Conservation (phyloP, 805 yeast genomes). For the Nakazawaea laoshanensis region DNA sequence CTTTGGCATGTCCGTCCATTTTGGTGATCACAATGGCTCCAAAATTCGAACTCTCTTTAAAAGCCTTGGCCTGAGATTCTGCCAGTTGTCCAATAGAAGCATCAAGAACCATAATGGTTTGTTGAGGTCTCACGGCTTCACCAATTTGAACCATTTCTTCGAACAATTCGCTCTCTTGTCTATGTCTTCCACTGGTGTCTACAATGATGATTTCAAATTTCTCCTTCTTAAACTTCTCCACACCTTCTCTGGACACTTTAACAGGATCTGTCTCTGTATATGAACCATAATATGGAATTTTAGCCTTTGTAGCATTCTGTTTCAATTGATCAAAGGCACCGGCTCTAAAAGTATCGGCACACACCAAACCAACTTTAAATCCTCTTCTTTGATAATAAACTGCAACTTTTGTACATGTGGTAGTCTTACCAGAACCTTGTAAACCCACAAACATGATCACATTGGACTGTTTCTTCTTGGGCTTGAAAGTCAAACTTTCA, state of each 20-base stretch:
- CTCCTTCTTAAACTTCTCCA: constrained; percentile 81
- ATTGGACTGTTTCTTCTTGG: constrained; percentile 71
- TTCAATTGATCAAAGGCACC: constrained; percentile 99
- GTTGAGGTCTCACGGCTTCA: constrained; percentile 82
- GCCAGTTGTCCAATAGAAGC: constrained; percentile 99
- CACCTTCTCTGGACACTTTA: constrained; percentile 86
- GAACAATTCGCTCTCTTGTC: constrained; percentile 86
- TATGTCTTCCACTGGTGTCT: constrained; percentile 97
- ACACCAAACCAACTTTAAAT: constrained; percentile 89
- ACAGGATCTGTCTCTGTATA: constrained; percentile 96
- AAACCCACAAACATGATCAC: constrained; percentile 97
- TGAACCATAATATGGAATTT: constrained; percentile 90
- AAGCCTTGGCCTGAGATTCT: constrained; percentile 87
- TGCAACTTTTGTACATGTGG: constrained; percentile 94
- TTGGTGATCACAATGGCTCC: constrained; percentile 94
- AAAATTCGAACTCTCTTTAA: constrained; percentile 85
- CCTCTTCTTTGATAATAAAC: constrained; percentile 91
- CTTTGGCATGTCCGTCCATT: constrained; percentile 98
- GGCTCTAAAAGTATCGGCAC: constrained; percentile 99
- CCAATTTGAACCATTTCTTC: constrained; percentile 93
- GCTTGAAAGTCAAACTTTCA: constrained; percentile 43
- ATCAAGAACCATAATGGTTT: constrained; percentile 95
- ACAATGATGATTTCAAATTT: constrained; percentile 90
- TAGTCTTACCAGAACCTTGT: constrained; percentile 98
- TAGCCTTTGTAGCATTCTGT: constrained; percentile 93